Evolutionary conservation across 108 stramenopile species (phyloP), one percentile per base, ranked within the genome.

Genomic region (Pseudonitzschia delicatissima): DNA sequence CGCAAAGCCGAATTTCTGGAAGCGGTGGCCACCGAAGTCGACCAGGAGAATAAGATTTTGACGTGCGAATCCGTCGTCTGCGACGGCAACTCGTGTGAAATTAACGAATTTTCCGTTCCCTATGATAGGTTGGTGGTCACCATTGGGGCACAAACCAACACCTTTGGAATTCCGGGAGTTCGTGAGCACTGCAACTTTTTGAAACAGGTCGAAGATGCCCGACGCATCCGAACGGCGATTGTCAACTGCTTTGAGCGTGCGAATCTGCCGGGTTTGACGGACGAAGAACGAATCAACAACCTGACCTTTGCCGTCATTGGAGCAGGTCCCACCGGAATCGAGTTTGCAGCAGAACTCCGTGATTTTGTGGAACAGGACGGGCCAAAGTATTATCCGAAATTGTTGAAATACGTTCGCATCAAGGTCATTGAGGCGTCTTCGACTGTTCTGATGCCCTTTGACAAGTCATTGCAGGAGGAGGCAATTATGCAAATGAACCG

Each of bases 161-260:
- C 97, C 17, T 97, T 93, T 69, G 92, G 92, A 23, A 96, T 92
- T 25, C 90, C 90, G 8, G 97, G 97, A 33, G 97, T 98, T 1
- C 81, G 82, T 40, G 95, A 96, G 47, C 73, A 96, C 73, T 96
- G 95, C 74, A 83, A 89, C 57, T 98, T 93, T 55, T 76, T 98
- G 62, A 93, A 94, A 67, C 92, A 96, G 62, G 76, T 94, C 13
- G 86, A 92, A 25, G 90, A 94, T 67, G 93, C 94, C 0, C 68
- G 73, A 51, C 77, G 79, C 18, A 83, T 98, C 27, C 89, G 96
- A 34, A 85, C 81, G 21, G 85, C 91, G 3, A 90, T 98, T 60
- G 87, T 95, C 28, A 95, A 96, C 65, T 95, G 90, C 69, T 98
- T 98, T 77, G 97, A 98, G 63, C 82, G 92, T 51, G 97, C 96